Evolutionary conservation across 2,329 filamentous ascomycete genomes (phyloP).

Genomic region (Colletotrichum noveboracense): DNA sequence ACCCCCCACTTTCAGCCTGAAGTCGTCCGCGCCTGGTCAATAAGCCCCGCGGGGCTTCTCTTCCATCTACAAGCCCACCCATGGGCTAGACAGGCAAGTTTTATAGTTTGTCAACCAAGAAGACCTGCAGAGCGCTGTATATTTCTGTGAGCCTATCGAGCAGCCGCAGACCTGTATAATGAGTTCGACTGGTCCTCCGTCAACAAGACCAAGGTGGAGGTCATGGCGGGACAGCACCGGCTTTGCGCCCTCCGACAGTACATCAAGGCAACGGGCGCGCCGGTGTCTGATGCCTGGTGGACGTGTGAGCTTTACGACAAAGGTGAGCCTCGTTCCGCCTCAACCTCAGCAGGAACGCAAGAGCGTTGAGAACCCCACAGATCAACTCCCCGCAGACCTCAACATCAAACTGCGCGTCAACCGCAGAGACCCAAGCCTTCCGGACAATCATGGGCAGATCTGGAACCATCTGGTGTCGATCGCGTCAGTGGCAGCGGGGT

Average conservation of each 20-base stretch:
- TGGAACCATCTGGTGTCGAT: neutral
- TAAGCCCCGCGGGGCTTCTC: too few relatives aligned
- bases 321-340: neutral
- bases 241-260: conserved; percentile 13
- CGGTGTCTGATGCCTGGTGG: conserved; percentile 12
- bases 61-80: too few relatives aligned
- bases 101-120: too few relatives aligned
- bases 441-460: conserved; percentile 20
- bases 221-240: conserved; percentile 18
- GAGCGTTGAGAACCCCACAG: neutral
- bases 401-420: conserved; percentile 20
- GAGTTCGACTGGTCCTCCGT: too few relatives aligned
- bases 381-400: neutral
- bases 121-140: too few relatives aligned
- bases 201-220: neutral
- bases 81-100: too few relatives aligned
- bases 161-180: too few relatives aligned
- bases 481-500: neutral
- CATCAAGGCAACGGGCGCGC: neutral
- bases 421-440: neutral
- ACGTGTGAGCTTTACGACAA: conserved; percentile 19
- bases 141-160: too few relatives aligned
- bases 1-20: too few relatives aligned
- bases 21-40: too few relatives aligned
- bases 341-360: too few relatives aligned